Base-by-base conservation (phyloP, 345 rosid species). In the Kandelia obovata region DNA sequence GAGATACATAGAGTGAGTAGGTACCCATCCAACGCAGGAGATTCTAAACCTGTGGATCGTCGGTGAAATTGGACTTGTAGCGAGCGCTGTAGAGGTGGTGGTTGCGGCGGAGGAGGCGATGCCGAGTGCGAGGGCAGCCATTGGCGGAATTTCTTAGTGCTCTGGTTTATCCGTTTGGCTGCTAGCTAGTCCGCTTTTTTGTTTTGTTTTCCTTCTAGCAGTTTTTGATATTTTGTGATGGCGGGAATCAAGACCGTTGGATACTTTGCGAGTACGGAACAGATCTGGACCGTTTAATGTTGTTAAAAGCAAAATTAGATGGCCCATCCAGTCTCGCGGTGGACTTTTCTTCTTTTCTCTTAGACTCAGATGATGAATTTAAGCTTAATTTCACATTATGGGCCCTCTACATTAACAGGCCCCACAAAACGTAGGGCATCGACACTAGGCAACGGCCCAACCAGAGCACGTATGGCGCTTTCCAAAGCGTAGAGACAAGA, bases 11-110 rank as follows among this genome's bases (percentile, higher is more conserved):
- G 6, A 8, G 0, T 4, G 16, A 39, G 16, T 32, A 25, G 30
- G 34, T 83, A 89, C 97, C 98, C 97, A 93, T 51, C 56, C 65
- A 70, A 89, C 78, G 78, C 96, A 91, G 63, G 81, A 79, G 75
- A 82, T 79, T 73, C 74, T 84, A 64, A 70, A 62, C 32, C 71
- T 61, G 61, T 57, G 37, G 53, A 51, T 28, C 64, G 32, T 65
- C 23, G 35, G 62, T 16, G 62, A 64, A 26, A 53, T 53, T 61
- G 77, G 73, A n/a, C 52, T 67, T 72, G 78, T 70, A 69, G 80
- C 79, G 79, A 76, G 34, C 5, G 13, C 43, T 34, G 70, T 11
- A 30, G 57, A 7, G 26, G 64, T 31, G 34, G 77, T 32, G 66
- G 75, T 62, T 51, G 69, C 55, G 23, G 63, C 19, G 57, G 76